Evolutionary conservation across 306 rosid species (phyloP), one percentile per base, ranked within the genome.

Genomic region (Senna siamea): DNA sequence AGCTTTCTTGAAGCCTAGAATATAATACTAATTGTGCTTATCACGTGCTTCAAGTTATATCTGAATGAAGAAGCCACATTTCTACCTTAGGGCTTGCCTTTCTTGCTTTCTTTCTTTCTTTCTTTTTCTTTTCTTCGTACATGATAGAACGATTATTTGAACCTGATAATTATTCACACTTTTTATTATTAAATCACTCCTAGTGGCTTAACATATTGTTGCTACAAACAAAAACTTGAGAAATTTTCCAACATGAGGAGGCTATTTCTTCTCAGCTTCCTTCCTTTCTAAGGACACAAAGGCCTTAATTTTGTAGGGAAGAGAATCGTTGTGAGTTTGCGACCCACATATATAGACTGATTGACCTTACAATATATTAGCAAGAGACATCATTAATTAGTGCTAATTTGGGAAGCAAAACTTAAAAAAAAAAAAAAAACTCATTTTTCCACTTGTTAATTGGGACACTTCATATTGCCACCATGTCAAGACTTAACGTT

Each of bases 1-100:
- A 46, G 56, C 12, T n/a, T 47, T 26, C 58, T 66, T 47, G 15
- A 23, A 66, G 23, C 41, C 72, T 66, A 35, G 38, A 37, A 37
- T n/a, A 47, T 5, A 18, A 28, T 28, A 30, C 43, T 7, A 28
- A 0, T 14, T 53, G 13, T 7, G 12, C 22, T n/a, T n/a, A n/a
- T 54, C 5, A 5, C 44, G 14, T 50, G 23, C 51, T 65, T 30
- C 6, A 22, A 46, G 1, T 46, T 46, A 46, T 9, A 13, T 11
- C n/a, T 11, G 5, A 1, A 41, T 7, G 46, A n/a, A n/a, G n/a
- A n/a, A n/a, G n/a, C n/a, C n/a, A n/a, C n/a, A n/a, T n/a, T 1
- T 43, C 48, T 9, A 43, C 1, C 13, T 43, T 43, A 43, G 4
- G 48, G 48, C 9, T 11, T 43, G 14, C 14, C 48, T 43, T 6